phyloP scores from a whole-genome alignment of 352 stramenopile genomes.

The Blastocystis hominis region DNA sequence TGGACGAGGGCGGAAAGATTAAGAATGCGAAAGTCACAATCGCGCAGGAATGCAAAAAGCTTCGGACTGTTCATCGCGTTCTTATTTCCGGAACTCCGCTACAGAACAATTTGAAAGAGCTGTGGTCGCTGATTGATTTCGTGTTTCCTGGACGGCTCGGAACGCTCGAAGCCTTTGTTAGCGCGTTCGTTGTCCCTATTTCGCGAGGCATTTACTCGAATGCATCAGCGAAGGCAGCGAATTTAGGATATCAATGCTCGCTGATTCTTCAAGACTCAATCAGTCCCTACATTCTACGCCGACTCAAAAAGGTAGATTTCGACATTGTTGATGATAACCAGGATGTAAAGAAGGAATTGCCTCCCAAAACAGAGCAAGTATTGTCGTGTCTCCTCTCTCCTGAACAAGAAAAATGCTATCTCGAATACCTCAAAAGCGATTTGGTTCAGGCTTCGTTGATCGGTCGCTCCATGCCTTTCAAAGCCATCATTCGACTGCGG shows the following conservation, averaged over 20 bases:
- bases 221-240: constrained; percentile 79
- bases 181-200: constrained; percentile 91
- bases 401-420: constrained; percentile 79
- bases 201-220: constrained; percentile 81
- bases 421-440: constrained; percentile 67
- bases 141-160: constrained; percentile 90
- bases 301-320: constrained; percentile 80
- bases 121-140: constrained; percentile 98
- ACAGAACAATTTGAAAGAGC: constrained; percentile 85
- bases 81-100: constrained; percentile 68
- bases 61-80: constrained; percentile 67
- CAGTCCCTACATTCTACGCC: constrained; percentile 84
- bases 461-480: constrained; percentile 64
- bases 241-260: constrained; percentile 89
- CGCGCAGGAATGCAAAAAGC: constrained; percentile 81
- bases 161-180: constrained; percentile 89
- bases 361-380: constrained; percentile 93
- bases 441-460: background rate
- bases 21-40: constrained; percentile 92
- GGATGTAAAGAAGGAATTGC: constrained; percentile 70
- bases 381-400: constrained; percentile 85
- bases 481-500: constrained; percentile 83
- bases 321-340: background rate
- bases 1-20: constrained; percentile 97
- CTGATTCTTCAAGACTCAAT: constrained; percentile 89